Base-by-base conservation (phyloP, 2,329 filamentous ascomycete genomes). In the Fusarium algeriense region DNA sequence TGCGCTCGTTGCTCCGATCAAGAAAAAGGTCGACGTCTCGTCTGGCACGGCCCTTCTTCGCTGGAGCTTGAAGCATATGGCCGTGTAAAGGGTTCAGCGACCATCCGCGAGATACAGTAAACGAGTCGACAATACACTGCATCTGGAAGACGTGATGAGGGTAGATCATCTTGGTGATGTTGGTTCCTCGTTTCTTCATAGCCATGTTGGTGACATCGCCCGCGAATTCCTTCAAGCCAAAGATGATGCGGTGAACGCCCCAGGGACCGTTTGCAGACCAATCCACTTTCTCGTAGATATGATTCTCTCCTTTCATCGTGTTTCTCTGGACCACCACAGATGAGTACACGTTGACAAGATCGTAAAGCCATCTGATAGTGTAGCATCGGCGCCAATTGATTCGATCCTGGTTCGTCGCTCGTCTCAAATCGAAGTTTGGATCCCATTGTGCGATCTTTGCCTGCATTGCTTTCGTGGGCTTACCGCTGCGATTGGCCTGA, bases 351-450 rank as follows among this genome's bases (percentile, higher is more conserved):
- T 85, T 86, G 69, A 87, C 83, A 9, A 87, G 70, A 58, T 86
- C 84, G 64, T 86, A 87, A 0, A 88, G 80, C 85, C 84, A 86
- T 63, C 83, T 85, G 64, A 87, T 85, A 4, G 82, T 85, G 57
- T 85, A 87, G 1, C 75, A 70, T 3, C 84, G 82, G 10, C 85
- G 83, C 85, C 85, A 88, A 12, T 79, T 75, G 6, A 84, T 41
- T 26, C 83, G 75, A 53, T 86, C 72, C 8, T 82, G 74, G 13
- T 81, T 74, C n/a, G 74, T 84, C 0, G 81, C 82, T 4, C 49
- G 46, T 55, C 76, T 67, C 10, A 86, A 74, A 59, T 85, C 69
- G 15, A 84, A 75, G 3, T 73, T 67, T 10, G 83, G 83, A 55
- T 85, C 73, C 85, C 83, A 87, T 35, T 80, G 67, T 1, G 65